Evolutionary conservation across 1,284 basidiomycete genomes (phyloP).

Genomic region (Boletus subluridellus): DNA sequence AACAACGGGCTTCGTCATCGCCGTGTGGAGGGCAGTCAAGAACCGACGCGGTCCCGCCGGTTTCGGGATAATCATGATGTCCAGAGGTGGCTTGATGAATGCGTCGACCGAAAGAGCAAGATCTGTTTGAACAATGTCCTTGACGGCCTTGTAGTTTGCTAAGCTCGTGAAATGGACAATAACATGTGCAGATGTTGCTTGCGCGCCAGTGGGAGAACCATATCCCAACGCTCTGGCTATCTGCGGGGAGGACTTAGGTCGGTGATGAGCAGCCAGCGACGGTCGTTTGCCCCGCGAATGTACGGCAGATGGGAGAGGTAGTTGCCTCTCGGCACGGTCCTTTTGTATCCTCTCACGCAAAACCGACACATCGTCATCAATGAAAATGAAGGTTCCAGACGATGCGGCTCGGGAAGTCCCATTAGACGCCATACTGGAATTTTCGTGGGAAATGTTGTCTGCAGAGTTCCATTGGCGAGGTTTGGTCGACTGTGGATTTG

Average conservation of each 20-base stretch:
- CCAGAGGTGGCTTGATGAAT: conserved; percentile 50
- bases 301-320: conserved; percentile 43
- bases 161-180: conserved; percentile 90
- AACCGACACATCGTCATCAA: conserved; percentile 83
- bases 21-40: conserved; percentile 85
- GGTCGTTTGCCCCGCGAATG: conserved; percentile 63
- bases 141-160: conserved; percentile 81
- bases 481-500: conserved; percentile 15
- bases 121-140: conserved; percentile 77
- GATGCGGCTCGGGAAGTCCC: conserved; percentile 25
- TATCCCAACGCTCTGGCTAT: conserved; percentile 57
- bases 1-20: conserved; percentile 76
- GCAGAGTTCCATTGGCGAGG: conserved; percentile 24
- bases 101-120: conserved; percentile 45
- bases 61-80: conserved; percentile 93
- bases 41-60: conserved; percentile 90
- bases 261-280: conserved; percentile 61
- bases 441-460: conserved; percentile 23
- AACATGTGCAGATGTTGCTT: conserved; percentile 44
- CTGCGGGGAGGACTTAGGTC: conserved; percentile 76
- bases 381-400: conserved; percentile 66
- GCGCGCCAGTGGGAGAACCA: conserved; percentile 27
- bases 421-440: conserved; percentile 13
- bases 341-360: conserved; percentile 68
- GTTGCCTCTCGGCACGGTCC: conserved; percentile 50